Conservation (phyloP, 495 filamentous ascomycete genomes). For the Aspergillus biplanus region DNA sequence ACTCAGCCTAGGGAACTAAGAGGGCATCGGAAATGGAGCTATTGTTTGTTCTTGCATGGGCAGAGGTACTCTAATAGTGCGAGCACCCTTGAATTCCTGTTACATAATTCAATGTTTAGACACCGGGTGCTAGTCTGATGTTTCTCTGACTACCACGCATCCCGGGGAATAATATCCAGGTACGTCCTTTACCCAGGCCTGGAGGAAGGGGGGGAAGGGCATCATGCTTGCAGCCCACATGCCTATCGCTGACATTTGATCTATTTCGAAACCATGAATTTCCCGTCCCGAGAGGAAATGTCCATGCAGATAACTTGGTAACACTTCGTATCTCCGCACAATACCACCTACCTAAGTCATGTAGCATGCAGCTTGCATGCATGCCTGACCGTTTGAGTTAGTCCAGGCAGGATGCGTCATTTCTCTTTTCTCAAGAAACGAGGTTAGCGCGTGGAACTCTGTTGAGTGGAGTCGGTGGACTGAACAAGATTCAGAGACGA, state of each 20-base stretch:
- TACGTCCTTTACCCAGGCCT: no score
- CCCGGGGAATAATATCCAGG: no score
- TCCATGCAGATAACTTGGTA: no score
- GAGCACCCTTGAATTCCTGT: not conserved
- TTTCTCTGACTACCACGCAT: no score
- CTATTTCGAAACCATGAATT: no score
- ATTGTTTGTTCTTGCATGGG: not conserved
- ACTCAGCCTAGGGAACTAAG: no score
- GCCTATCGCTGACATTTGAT: no score
- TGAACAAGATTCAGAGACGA: constrained; percentile 1
- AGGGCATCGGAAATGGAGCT: no score
- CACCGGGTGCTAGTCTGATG: not conserved
- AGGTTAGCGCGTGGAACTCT: constrained; percentile 11
- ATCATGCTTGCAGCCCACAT: no score
- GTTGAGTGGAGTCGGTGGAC: not conserved
- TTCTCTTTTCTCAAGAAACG: constrained; percentile 14
- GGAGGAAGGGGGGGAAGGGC: no score
- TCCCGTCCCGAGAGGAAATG: no score
- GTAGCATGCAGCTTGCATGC: not conserved
- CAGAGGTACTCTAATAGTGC: not conserved
- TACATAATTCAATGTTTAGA: not conserved
- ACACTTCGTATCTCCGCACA: not conserved
- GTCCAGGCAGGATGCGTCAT: constrained; percentile 3
- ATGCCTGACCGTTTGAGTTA: not conserved
- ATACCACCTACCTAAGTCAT: no score